Conservation (phyloP, 768 basidiomycete species). For the Pulveroboletus ravenelii region DNA sequence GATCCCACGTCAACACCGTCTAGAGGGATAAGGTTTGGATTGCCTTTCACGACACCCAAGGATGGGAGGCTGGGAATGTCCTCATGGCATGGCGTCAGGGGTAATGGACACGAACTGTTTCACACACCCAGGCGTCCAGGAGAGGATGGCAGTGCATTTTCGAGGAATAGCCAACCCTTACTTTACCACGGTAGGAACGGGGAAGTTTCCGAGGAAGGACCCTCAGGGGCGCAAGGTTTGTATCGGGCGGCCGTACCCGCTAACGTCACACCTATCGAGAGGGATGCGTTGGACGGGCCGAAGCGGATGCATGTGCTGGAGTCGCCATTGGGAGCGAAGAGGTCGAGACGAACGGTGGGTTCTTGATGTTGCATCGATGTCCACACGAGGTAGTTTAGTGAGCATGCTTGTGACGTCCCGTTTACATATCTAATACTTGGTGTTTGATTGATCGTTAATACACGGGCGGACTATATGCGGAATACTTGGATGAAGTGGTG, state of each 20-base stretch:
- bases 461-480: not conserved
- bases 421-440: not conserved
- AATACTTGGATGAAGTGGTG: not conserved
- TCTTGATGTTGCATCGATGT: slow-evolving; percentile 4
- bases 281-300: slow-evolving; percentile 20
- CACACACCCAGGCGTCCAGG: slow-evolving; percentile 48
- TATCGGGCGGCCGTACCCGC: slow-evolving; percentile 19
- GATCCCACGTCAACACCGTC: slow-evolving; percentile 81
- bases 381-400: not conserved
- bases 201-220: slow-evolving; percentile 17
- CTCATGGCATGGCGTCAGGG: slow-evolving; percentile 19
- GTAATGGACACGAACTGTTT: slow-evolving; percentile 41
- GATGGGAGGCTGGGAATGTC: slow-evolving; percentile 38
- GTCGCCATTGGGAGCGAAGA: slow-evolving; percentile 28
- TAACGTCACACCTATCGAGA: slow-evolving; percentile 55
- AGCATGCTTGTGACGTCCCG: too few species aligned
- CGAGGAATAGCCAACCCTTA: slow-evolving; percentile 5
- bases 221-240: slow-evolving; percentile 14
- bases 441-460: not conserved
- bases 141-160: slow-evolving; percentile 16
- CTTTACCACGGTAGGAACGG: slow-evolving; percentile 16
- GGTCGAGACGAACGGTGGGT: slow-evolving; percentile 18
- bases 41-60: slow-evolving; percentile 62
- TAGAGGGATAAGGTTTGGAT: slow-evolving; percentile 62
- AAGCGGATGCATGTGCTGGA: slow-evolving; percentile 25